Evolutionary conservation across 2,329 filamentous ascomycete genomes (phyloP).

Genomic region (Phialophora macrospora): DNA sequence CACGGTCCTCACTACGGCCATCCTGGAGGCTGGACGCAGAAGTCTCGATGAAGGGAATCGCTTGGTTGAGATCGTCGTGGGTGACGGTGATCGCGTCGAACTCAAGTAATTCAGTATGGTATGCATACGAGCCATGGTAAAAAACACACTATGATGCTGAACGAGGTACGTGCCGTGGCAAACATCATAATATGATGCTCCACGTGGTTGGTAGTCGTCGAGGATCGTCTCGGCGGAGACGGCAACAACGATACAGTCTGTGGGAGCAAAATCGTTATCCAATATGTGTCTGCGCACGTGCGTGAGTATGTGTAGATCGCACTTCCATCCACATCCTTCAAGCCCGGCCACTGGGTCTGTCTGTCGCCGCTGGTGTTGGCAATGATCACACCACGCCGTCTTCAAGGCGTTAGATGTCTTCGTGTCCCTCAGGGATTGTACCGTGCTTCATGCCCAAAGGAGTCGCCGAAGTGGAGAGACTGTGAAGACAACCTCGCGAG

Average conservation of each 20-base stretch:
- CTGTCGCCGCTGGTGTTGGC: not conserved
- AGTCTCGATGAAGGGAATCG: slow-evolving; percentile 82
- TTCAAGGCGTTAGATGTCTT: not conserved
- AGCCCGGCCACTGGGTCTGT: not conserved
- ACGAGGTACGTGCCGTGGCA: not conserved
- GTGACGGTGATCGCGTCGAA: slow-evolving; percentile 51
- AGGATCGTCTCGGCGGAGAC: not conserved
- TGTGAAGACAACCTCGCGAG: not conserved
- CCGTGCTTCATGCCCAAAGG: not conserved
- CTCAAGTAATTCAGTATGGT: slow-evolving; percentile 15
- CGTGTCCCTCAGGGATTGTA: not conserved
- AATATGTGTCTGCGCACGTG: not conserved
- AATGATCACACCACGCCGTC: not conserved
- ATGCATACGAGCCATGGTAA: not conserved
- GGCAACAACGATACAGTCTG: not conserved
- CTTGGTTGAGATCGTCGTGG: slow-evolving; percentile 72
- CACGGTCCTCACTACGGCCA: slow-evolving; percentile 88
- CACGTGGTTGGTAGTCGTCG: not conserved
- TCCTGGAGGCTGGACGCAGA: slow-evolving; percentile 81
- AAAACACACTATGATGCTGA: not conserved
- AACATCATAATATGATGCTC: not conserved
- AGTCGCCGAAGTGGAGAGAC: not conserved
- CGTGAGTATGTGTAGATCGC: not conserved
- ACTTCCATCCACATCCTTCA: not conserved
- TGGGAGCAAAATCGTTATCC: not conserved